Base-by-base conservation (phyloP, 2,329 filamentous ascomycete species). In the Beauveria brongniartii region DNA sequence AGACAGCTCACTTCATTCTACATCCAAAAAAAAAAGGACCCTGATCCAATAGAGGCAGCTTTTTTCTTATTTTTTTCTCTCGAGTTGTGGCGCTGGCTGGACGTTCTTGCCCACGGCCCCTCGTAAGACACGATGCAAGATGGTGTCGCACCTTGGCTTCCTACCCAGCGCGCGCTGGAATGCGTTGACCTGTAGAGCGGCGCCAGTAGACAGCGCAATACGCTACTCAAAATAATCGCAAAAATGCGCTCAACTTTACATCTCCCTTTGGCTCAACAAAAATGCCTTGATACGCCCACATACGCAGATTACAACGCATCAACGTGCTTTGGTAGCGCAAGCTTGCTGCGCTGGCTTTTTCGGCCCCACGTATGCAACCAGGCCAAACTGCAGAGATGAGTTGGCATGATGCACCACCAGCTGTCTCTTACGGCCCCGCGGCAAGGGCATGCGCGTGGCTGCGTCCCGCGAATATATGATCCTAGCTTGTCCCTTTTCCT, bases 371-470 rank as follows among this genome's bases (percentile, higher is more conserved):
- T 37, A 54, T 62, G 56, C 54, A 52, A 47, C 54, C 54, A 53
- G 30, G 22, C 54, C 60, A 61, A 34, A 53, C 48, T 62, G 60
- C 61, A 62, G 61, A 55, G 61, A 62, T 62, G 61, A 59, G 61
- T 51, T 62, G 61, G 61, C 61, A 58, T 56, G 52, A 61, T 61
- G 59, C 59, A 61, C 46, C 46, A 61, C 59, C 59, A 61, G 59
- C 47, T 61, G 59, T 61, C 53, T 52, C 40, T 54, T 53, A 28
- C 40, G 48, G 48, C 55, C 55, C 37, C 37, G 43, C 55, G 46
- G 55, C 18, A 51, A 40, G 40, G 46, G 56, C 9, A 59, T 41
- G 48, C 46, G 52, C 50, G 59, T 61, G 51, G 59, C 52, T 46
- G 56, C 47, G 50, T 22, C 51, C 26, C 41, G 26, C 20, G 24